Conservation (phyloP, 345 rosid genomes). For the Ceriops decandra region DNA sequence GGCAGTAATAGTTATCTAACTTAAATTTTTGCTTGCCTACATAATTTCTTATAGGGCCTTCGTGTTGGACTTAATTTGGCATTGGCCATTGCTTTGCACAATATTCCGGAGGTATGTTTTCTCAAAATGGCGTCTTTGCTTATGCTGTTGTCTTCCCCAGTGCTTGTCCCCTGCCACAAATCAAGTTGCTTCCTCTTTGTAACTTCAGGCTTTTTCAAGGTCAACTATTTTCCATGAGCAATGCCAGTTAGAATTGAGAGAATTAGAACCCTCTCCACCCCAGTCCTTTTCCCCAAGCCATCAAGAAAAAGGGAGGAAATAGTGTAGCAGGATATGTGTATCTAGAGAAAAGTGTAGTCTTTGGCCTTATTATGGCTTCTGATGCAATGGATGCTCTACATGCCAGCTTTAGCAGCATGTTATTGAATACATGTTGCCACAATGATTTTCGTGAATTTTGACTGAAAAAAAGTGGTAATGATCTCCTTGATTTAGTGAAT, state of each 20-base stretch:
- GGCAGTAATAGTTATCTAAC: constrained; percentile 1
- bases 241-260: background rate
- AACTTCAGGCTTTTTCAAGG: constrained; percentile 1
- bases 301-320: too few relatives aligned
- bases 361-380: too few relatives aligned
- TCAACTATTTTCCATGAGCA: background rate
- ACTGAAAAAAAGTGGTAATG: too few relatives aligned
- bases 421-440: too few relatives aligned
- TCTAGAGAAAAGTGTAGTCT: too few relatives aligned
- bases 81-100: constrained; percentile 93
- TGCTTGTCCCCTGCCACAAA: background rate
- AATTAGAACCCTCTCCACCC: background rate
- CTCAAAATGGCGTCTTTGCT: background rate
- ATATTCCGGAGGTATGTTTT: constrained; percentile 86
- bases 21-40: constrained; percentile 15
- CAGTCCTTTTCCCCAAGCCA: too few relatives aligned
- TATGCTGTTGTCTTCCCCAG: background rate
- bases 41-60: constrained; percentile 55
- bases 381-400: too few relatives aligned
- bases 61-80: constrained; percentile 95
- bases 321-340: too few relatives aligned
- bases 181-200: background rate
- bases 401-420: too few relatives aligned
- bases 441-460: too few relatives aligned
- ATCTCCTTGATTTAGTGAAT: too few relatives aligned